Evolutionary conservation across 2,329 filamentous ascomycete genomes (phyloP), one percentile per base, ranked within the genome.

Genomic region (Rhynchosporium graminicola): DNA sequence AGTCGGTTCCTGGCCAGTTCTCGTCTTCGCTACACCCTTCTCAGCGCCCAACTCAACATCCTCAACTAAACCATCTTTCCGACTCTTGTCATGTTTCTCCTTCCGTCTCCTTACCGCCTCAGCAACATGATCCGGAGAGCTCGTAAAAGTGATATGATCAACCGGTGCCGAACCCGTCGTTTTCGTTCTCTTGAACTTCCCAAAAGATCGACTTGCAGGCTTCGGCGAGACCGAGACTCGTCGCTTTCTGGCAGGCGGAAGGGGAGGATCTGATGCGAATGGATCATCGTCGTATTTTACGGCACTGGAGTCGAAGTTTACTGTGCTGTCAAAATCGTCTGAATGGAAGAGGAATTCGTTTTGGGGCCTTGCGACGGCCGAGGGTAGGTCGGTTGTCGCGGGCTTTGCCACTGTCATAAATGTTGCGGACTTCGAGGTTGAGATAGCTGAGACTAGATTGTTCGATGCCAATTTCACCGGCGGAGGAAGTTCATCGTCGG

Each of bases 111-210:
- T 61, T 38, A 65, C 56, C 52, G 66, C 63, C 45, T 68, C 57
- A 58, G 42, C 62, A 60, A 66, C 26, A 26, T 57, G 52, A 66
- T 74, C 70, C 0, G 71, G 71, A n/a, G 70, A 72, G 20, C 71
- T 73, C 7, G 72, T 73, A 60, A 72, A 73, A 10, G 70, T 20
- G 26, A 70, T 65, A 46, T 55, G 63, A 60, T 66, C 70, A 9
- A 69, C 65, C 5, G 69, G 69, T 13, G 71, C 36, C 69, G 72
- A 20, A 68, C 57, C 62, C 66, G 4, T 63, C 69, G 67, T 77
- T 69, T 59, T 75, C 70, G 65, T 75, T 74, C 43, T 76, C 70
- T 62, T 77, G 70, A 62, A 76, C 64, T 33, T 28, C 5, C 73
- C 71, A 26, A 56, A 54, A 45, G 60, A 56, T 60, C 48, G 38